These are phyloP conservation scores for Phytophthora europaea DNA, from an alignment of 352 stramenopile species.

Conservation along the genomic window DNA sequence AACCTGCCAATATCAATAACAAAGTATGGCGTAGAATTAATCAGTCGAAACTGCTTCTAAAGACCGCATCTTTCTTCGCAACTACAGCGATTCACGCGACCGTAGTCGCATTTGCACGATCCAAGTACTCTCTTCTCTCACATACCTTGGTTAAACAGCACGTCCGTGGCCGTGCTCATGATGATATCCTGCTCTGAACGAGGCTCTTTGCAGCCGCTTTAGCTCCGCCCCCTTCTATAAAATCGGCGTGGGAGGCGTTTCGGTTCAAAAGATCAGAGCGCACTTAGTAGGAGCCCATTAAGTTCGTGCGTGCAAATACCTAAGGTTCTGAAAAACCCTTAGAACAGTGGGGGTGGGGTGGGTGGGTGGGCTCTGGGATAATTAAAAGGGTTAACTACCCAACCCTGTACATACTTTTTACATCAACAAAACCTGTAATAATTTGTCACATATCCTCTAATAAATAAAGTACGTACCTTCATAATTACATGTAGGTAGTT, in stretches of 20 bases:
- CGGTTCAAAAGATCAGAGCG: conserved; percentile 35
- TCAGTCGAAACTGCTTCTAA: not conserved
- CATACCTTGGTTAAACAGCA: conserved; percentile 89
- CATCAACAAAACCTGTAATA: no score
- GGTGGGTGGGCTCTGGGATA: no score
- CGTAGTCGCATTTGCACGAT: not conserved
- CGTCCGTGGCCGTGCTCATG: conserved; percentile 87
- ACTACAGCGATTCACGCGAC: not conserved
- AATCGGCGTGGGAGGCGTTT: conserved; percentile 29
- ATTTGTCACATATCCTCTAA: no score
- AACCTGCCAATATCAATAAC: conserved; percentile 56
- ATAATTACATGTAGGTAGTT: no score
- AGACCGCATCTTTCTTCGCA: conserved; percentile 12
- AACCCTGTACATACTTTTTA: no score
- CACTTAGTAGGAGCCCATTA: conserved; percentile 26
- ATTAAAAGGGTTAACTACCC: no score
- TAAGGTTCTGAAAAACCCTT: no score
- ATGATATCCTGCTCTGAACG: conserved; percentile 29
- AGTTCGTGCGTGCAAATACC: not conserved
- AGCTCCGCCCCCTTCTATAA: conserved; percentile 22
- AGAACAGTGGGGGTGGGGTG: no score
- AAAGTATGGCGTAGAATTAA: not conserved
- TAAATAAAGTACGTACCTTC: no score
- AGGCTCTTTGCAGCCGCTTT: conserved; percentile 17
- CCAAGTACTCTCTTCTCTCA: conserved; percentile 4